phyloP scores from a whole-genome alignment of 495 filamentous ascomycete species.

The Articulospora tetracladia region DNA sequence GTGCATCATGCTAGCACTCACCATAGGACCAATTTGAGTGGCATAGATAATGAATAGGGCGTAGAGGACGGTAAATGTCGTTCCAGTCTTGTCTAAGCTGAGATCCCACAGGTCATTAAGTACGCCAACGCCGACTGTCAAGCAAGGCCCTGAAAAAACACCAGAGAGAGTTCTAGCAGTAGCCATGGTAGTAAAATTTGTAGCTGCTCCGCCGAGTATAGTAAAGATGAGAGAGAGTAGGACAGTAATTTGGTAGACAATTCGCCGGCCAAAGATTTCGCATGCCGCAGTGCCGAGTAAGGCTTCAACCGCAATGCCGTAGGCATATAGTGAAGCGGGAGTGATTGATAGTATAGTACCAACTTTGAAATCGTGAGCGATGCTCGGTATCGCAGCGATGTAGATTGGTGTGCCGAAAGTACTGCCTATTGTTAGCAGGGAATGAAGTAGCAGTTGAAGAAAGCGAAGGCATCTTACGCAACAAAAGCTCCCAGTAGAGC shows the following conservation, averaged over 20 bases:
- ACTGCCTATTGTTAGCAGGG: constrained; percentile 23
- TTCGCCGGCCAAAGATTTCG: constrained; percentile 48
- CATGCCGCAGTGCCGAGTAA: constrained; percentile 53
- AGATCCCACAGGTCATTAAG: constrained; percentile 22
- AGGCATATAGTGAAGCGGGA: constrained; percentile 49
- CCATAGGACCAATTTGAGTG: constrained; percentile 9
- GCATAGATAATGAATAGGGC: neutral
- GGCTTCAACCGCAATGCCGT: constrained; percentile 53
- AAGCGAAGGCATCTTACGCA: neutral
- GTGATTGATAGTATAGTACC: constrained; percentile 46
- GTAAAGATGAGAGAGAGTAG: constrained; percentile 57
- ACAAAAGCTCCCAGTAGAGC: neutral
- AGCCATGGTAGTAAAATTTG: constrained; percentile 48
- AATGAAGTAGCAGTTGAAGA: too few relatives aligned
- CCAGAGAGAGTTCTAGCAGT: constrained; percentile 59
- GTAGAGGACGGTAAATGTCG: constrained; percentile 3
- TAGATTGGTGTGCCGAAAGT: constrained; percentile 50
- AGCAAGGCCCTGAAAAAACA: constrained; percentile 43
- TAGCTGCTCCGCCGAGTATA: constrained; percentile 51
- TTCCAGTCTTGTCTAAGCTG: constrained; percentile 9
- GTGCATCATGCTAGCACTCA: neutral
- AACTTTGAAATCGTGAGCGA: constrained; percentile 42
- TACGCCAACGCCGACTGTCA: constrained; percentile 51
- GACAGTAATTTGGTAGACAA: constrained; percentile 43
- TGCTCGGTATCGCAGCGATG: constrained; percentile 35